phyloP scores from a whole-genome alignment of 140 eudicot species.

The Stevia rebaudiana region DNA sequence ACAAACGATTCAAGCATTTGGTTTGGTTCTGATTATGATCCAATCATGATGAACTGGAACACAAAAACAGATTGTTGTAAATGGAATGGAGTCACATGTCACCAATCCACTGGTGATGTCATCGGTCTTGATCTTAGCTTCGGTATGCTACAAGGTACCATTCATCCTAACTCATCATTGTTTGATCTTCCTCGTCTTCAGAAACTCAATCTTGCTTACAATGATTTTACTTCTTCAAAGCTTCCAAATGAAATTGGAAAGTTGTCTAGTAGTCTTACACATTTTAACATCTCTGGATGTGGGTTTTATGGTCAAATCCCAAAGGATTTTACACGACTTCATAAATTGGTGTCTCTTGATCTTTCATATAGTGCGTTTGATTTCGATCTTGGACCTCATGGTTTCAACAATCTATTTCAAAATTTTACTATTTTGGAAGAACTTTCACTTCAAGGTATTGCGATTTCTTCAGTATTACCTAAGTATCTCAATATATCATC shows the following conservation, averaged over 20 bases:
- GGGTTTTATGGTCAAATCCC: slow-evolving; percentile 22
- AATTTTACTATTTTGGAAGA: slow-evolving; percentile 22
- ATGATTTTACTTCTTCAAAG: slow-evolving; percentile 11
- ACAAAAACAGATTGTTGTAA: slow-evolving; percentile 31
- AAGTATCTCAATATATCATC: slow-evolving; percentile 25
- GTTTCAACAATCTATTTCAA: slow-evolving; percentile 16
- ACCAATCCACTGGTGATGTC: slow-evolving; percentile 15
- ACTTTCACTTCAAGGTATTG: background rate
- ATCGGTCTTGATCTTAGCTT: slow-evolving; percentile 28
- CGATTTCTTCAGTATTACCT: slow-evolving; percentile 12
- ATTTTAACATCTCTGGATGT: slow-evolving; percentile 26
- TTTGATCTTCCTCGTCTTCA: slow-evolving; percentile 34
- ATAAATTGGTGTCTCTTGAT: slow-evolving; percentile 31
- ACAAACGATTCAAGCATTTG: no score
- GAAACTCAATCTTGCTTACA: slow-evolving; percentile 33
- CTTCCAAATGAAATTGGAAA: slow-evolving; percentile 17
- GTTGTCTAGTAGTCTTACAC: slow-evolving; percentile 24
- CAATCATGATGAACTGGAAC: slow-evolving; percentile 37
- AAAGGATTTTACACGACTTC: background rate
- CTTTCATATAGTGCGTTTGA: slow-evolving; percentile 7
- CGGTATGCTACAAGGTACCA: slow-evolving; percentile 31
- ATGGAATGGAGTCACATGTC: slow-evolving; percentile 40
- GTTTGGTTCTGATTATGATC: slow-evolving; percentile 3
- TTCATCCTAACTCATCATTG: slow-evolving; percentile 32
- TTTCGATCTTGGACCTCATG: background rate